Evolutionary conservation across 768 basidiomycete genomes (phyloP), one percentile per base, ranked within the genome.

Genomic region (Collybiopsis luxurians): DNA sequence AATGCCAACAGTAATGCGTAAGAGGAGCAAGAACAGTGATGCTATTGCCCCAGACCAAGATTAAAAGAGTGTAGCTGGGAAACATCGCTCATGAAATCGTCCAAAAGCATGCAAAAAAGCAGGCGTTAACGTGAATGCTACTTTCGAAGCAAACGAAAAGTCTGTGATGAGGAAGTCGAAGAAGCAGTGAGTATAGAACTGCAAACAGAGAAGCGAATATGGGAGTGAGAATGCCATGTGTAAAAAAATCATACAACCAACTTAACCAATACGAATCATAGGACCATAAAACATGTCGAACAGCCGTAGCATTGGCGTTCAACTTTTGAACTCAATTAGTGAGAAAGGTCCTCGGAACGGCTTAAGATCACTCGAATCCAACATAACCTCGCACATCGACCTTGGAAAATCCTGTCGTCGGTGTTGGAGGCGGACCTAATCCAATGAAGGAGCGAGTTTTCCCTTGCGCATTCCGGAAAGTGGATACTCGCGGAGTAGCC

Each of bases 341-440:
- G n/a, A n/a, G n/a, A n/a, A n/a, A n/a, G n/a, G n/a, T n/a, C n/a
- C n/a, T n/a, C n/a, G n/a, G 17, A 4, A 38, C 23, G 2, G 17
- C 40, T 1, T 36, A 38, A 2, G 39, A 34, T 58, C 49, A 60
- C 63, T 80, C 75, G 47, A 84, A 63, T 27, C 84, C 87, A 56
- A 90, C 76, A 74, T 85, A 90, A n/a, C 91, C 91, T 58, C 87
- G 82, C 57, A 82, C 91, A 66, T 93, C 91, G 52, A 93, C 90
- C 62, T 86, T 86, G 13, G 90, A 90, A 60, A 89, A 87, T 3
- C 87, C 91, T 19, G 86, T 89, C 7, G 91, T 93, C 11, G 91
- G 89, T 26, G 86, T 86, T 21, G 84, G 80, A 15, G 85, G 83
- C 24, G 80, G 74, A 43, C 83, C 82, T 9, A 92, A 63, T 21